Evolutionary conservation across 2,329 filamentous ascomycete genomes (phyloP), one percentile per base, ranked within the genome.

Genomic region (Curvularia spicifera): DNA sequence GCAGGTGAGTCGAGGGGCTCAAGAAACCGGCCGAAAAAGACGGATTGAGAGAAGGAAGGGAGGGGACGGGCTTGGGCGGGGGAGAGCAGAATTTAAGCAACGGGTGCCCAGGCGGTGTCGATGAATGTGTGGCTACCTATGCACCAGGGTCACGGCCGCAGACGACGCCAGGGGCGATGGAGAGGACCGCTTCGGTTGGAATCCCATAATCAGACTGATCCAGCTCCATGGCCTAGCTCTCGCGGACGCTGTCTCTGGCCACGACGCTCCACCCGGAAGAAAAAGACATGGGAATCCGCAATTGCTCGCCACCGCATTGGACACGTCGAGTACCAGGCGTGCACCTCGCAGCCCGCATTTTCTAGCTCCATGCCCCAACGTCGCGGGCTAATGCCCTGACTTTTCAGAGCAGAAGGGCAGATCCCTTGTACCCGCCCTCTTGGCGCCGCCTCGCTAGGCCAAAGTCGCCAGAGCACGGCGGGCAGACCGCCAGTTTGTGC

Each of bases 401-500:
- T 57, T 59, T 64, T 61, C 59, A 66, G 13, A 15, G 15, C 15
- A n/a, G 33, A 24, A 4, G 40, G 22, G 64, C 64, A 64, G 61
- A 65, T 60, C 56, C 49, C 62, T 57, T 57, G 22, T 60, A 60
- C 53, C 63, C 61, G 54, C 50, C 51, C 45, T 24, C 67, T 71
- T 69, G 65, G 68, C 68, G 57, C 54, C 52, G 57, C 53, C 53
- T 61, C 47, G 52, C 55, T 58, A 58, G 43, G 28, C 51, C 35
- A 29, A 39, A 42, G 50, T 45, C 42, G 42, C 42, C 42, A 35
- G 28, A 44, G 28, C 59, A 62, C 55, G 63, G 59, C 63, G 59
- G 53, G 47, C 68, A 72, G 71, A 73, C 71, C 71, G 71, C 71
- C 65, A 68, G 61, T 70, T 67, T 63, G 66, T 50, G 56, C 56